phyloP scores from a whole-genome alignment of 768 basidiomycete genomes.

The Chalciporus sphaerocephalus region DNA sequence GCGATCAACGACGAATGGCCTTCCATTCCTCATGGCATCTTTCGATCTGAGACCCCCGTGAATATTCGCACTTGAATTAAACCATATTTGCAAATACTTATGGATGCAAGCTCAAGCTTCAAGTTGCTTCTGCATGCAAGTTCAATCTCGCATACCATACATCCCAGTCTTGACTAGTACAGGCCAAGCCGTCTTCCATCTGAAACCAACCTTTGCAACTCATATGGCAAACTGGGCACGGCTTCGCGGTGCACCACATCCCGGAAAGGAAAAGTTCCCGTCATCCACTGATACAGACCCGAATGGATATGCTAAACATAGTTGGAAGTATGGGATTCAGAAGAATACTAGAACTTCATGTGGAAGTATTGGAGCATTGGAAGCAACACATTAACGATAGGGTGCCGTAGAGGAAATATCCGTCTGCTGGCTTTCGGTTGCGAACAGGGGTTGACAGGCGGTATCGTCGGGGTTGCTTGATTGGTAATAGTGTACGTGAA shows the following conservation, averaged over 20 bases:
- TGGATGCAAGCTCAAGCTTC: not conserved
- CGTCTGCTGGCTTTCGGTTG: conserved; percentile 1
- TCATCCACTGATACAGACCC: not conserved
- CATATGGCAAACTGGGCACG: not conserved
- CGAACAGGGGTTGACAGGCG: not conserved
- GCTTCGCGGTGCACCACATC: not conserved
- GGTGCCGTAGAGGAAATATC: not conserved
- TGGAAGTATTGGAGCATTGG: not conserved
- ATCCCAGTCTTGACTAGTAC: not conserved
- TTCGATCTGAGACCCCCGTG: not conserved
- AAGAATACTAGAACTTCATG: conserved; percentile 1
- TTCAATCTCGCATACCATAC: too few relatives aligned
- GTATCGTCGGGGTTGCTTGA: not conserved
- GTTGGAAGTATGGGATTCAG: not conserved
- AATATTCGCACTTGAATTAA: not conserved
- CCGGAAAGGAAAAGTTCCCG: conserved; percentile 1
- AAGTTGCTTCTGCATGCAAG: not conserved
- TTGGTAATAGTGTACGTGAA: conserved; percentile 9
- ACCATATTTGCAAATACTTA: not conserved
- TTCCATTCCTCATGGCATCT: not conserved
- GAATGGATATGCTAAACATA: not conserved
- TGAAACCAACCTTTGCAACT: not conserved
- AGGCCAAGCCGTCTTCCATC: not conserved
- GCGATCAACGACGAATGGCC: not conserved
- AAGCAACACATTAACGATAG: not conserved